phyloP scores from a whole-genome alignment of 164 flowering plant genomes.

The Dillenia turbinata region DNA sequence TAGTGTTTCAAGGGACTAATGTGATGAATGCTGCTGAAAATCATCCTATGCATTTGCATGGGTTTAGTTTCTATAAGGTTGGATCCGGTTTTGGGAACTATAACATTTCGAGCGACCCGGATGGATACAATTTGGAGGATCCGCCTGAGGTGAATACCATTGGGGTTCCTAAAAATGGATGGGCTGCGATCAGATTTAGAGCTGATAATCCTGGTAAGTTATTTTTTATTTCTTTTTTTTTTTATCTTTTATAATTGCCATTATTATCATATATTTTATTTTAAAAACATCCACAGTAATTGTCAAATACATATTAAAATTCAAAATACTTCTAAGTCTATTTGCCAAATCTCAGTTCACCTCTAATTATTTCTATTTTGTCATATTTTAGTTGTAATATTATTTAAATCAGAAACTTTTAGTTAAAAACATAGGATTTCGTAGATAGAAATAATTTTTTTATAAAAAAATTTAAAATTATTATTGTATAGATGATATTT shows the following conservation, averaged over 20 bases:
- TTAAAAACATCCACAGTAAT: not conserved
- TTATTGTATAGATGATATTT: not conserved
- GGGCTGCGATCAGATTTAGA: constrained; percentile 14
- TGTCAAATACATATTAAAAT: too few relatives aligned
- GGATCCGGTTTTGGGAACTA: constrained; percentile 10
- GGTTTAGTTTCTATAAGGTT: constrained; percentile 13
- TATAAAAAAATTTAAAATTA: not conserved
- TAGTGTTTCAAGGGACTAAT: constrained; percentile 24
- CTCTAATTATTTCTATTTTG: too few relatives aligned
- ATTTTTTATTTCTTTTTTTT: too few relatives aligned
- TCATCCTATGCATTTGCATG: constrained; percentile 19
- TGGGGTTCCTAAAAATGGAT: constrained; percentile 13
- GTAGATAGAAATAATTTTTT: too few relatives aligned
- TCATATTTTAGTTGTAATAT: too few relatives aligned
- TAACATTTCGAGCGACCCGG: constrained; percentile 5
- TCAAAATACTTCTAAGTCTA: too few relatives aligned
- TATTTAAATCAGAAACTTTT: too few relatives aligned
- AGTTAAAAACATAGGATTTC: too few relatives aligned
- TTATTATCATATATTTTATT: not conserved
- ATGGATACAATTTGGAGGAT: constrained; percentile 7
- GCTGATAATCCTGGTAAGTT: constrained; percentile 14
- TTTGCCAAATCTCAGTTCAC: too few relatives aligned
- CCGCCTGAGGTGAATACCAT: constrained; percentile 8
- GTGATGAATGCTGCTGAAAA: constrained; percentile 6
- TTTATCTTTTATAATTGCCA: too few relatives aligned